A percentile compares a stretch with the other conserved stretches of the same genome.
Conservation (phyloP, 176 grass and related monocot species). For the Miscanthus lutarioriparius region DNA sequence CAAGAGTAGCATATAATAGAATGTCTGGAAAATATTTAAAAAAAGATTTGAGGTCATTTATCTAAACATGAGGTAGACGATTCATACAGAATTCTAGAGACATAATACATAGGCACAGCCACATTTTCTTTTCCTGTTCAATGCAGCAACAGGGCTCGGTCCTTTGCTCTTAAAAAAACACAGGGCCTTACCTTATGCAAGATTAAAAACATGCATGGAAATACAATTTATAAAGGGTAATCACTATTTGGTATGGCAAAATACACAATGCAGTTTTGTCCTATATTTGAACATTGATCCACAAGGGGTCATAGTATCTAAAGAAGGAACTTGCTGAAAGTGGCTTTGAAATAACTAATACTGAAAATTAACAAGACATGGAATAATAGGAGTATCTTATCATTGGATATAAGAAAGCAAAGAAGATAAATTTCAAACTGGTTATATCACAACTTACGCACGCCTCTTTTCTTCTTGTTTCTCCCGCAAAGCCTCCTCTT, state of each 20-base stretch:
- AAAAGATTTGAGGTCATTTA: not conserved
- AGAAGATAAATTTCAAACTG: slow-evolving; percentile 29
- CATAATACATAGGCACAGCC: not conserved
- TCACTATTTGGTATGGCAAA: slow-evolving; percentile 26
- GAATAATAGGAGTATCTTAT: not conserved
- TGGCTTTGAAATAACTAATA: slow-evolving; percentile 13
- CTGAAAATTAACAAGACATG: slow-evolving; percentile 1
- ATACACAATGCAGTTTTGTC: slow-evolving; percentile 14
- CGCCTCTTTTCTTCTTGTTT: slow-evolving; percentile 85
- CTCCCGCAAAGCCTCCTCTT: slow-evolving; percentile 85
- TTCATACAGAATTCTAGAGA: slow-evolving; percentile 18
- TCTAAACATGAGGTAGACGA: not conserved
- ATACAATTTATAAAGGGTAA: slow-evolving; percentile 14
- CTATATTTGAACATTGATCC: not conserved
- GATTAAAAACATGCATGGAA: not conserved
- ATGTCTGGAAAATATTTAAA: slow-evolving; percentile 3
- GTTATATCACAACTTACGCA: slow-evolving; percentile 57
- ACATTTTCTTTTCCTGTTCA: not conserved
- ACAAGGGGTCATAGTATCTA: not conserved
- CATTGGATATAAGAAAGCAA: slow-evolving; percentile 8
- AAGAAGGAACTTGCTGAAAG: not conserved
- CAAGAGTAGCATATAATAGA: not conserved
- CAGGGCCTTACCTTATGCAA: not conserved
- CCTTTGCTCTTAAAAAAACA: not conserved
- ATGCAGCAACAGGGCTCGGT: not conserved